Base-by-base conservation (phyloP, 2,329 filamentous ascomycete genomes). In the Plectosphaerella sp. region DNA sequence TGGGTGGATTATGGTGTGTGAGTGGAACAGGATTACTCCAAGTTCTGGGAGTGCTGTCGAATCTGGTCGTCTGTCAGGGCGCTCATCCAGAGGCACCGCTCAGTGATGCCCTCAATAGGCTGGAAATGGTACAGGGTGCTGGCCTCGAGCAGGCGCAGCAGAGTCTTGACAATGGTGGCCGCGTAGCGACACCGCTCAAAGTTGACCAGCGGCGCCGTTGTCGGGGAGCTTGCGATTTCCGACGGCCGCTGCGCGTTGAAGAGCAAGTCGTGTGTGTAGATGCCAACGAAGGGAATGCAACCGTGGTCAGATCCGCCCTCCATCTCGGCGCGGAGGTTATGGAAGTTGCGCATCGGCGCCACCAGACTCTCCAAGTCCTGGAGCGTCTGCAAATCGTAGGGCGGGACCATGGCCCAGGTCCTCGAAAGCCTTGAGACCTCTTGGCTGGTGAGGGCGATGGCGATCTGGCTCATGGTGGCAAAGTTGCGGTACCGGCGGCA, bases 11-110 rank as follows among this genome's bases (percentile, higher is more conserved):
- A 14, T 45, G 48, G 25, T 15, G 11, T 50, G 45, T 45, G 33
- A 16, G 20, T 18, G 46, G 36, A n/a, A 46, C 8, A 36, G n/a
- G 28, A 33, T 64, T 58, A 73, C 64, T 83, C 77, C 33, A 84
- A 62, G 50, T 63, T 67, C 50, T 79, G 75, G 0, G 78, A 80
- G 51, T 74, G 72, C 55, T 69, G 72, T 52, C 80, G 72, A 61
- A 94, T 91, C 62, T 92, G 88, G n/a, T 84, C 82, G 58, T 93
- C 89, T 51, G 72, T 81, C 51, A 94, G 67, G 10, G 89, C 88
- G 46, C 87, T 86, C 72, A 94, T 85, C 89, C 90, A 94, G n/a
- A 94, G 76, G 65, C 89, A 94, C 57, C 88, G 79, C 68, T 90
- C 88, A 5, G 89, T 86, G 48, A 91, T 81, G 49, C 88, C 87